Evolutionary conservation across 352 stramenopile species (phyloP).

Genomic region (Globisporangium cederbergense): DNA sequence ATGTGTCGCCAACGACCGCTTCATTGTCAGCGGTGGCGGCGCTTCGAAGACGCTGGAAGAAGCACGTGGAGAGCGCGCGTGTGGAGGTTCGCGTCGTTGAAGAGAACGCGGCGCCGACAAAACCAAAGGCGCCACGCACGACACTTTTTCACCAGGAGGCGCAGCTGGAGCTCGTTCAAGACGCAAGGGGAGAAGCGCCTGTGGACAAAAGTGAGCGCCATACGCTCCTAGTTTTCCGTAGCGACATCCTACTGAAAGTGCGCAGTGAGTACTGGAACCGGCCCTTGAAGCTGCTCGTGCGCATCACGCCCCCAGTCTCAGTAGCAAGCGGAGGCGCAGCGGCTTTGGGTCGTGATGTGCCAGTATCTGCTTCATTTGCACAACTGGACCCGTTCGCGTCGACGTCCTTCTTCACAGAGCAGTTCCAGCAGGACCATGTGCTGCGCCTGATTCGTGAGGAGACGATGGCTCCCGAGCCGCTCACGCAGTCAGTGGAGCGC

Average conservation of each 20-base stretch:
- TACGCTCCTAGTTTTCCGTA: conserved; percentile 30
- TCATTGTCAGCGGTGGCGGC: not conserved
- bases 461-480: conserved; percentile 30
- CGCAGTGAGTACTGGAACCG: conserved; percentile 59
- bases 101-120: conserved; percentile 1
- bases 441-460: conserved; percentile 50
- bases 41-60: conserved; percentile 33
- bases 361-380: not conserved
- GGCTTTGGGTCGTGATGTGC: not conserved
- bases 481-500: conserved; percentile 46
- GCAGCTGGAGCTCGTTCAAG: conserved; percentile 32
- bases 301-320: conserved; percentile 35
- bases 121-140: conserved; percentile 13
- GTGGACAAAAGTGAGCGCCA: not conserved
- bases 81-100: conserved; percentile 53
- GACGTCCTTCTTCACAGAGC: conserved; percentile 28
- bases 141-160: conserved; percentile 66
- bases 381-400: conserved; percentile 1
- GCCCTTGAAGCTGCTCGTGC: conserved; percentile 45
- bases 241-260: conserved; percentile 53
- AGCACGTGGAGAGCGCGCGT: conserved; percentile 40
- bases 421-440: conserved; percentile 32
- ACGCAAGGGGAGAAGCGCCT: conserved; percentile 8
- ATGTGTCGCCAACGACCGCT: not conserved
- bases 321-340: conserved; percentile 13